These are phyloP conservation scores for Schoenoplectus triqueter DNA, from an alignment of 202 grass and related monocot genomes.

Conservation along the genomic window DNA sequence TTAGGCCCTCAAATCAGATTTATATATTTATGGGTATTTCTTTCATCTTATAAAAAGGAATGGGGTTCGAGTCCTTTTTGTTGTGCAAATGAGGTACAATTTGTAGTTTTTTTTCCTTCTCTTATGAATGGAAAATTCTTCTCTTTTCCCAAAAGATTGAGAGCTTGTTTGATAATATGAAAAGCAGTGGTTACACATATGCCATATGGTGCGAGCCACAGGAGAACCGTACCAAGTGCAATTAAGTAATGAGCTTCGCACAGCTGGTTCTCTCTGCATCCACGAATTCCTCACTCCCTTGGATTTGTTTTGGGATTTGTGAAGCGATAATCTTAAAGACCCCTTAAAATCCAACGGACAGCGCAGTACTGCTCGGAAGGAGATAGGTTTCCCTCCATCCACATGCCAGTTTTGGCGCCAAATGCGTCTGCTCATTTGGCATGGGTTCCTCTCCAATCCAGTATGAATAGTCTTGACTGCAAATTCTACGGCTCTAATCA, in stretches of 20 bases:
- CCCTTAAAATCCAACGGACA: too few species aligned
- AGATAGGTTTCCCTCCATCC: too few species aligned
- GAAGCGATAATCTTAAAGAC: too few species aligned
- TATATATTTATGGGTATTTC: neutral
- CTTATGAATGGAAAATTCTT: neutral
- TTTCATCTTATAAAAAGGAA: neutral
- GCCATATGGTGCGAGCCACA: neutral
- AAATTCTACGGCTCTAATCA: neutral
- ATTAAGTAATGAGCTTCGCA: neutral
- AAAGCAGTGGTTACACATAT: neutral
- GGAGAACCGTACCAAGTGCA: neutral
- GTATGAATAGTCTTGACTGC: neutral
- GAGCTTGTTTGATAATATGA: neutral
- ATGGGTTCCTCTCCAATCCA: neutral
- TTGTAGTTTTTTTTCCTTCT: neutral
- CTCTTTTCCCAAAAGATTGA: neutral
- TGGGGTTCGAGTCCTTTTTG: neutral
- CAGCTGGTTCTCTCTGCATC: neutral
- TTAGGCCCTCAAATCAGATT: too few species aligned
- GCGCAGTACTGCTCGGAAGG: too few species aligned
- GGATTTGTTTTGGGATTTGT: too few species aligned
- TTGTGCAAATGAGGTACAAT: neutral
- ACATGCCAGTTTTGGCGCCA: slow-evolving; percentile 11
- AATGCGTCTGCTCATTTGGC: neutral
- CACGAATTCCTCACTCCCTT: too few species aligned